Conservation (phyloP, 768 basidiomycete species). For the Pleurotus cornucopiae region DNA sequence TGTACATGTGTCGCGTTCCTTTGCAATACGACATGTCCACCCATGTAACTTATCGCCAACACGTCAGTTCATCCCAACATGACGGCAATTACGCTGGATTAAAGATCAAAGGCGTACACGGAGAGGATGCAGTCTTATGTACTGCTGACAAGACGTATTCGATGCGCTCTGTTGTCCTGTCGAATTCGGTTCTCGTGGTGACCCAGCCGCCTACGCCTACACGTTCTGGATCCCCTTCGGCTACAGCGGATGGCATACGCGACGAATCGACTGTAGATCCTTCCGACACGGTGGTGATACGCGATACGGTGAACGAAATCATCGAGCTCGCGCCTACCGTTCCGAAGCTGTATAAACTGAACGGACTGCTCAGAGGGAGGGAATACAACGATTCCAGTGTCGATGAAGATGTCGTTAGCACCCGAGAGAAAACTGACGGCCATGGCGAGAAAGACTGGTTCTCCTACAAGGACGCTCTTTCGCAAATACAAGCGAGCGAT, state of each 20-base stretch:
- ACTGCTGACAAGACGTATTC: constrained; percentile 76
- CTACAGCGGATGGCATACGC: constrained; percentile 17
- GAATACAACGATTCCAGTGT: constrained; percentile 72
- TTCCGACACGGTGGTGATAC: constrained; percentile 55
- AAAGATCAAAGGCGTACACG: constrained; percentile 74
- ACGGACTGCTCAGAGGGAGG: constrained; percentile 52
- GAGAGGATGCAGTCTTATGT: constrained; percentile 89
- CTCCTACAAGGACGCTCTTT: constrained; percentile 59
- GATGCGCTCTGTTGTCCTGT: constrained; percentile 81
- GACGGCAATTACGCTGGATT: constrained; percentile 38
- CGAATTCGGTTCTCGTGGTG: constrained; percentile 81
- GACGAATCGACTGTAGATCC: constrained; percentile 22
- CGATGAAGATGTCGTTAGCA: constrained; percentile 24
- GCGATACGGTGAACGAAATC: constrained; percentile 79
- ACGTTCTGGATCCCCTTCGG: too few relatives aligned
- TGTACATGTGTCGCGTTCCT: too few relatives aligned
- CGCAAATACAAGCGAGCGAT: constrained; percentile 80
- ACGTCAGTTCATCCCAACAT: constrained; percentile 7
- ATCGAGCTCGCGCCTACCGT: constrained; percentile 78
- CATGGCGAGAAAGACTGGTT: constrained; percentile 24
- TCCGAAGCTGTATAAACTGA: constrained; percentile 70
- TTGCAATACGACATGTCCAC: too few relatives aligned
- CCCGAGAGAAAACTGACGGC: not conserved
- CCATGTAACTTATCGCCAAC: not conserved
- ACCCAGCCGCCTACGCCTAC: constrained; percentile 34